A percentile compares a stretch with the other conserved stretches of the same genome.
These are phyloP conservation scores for Aspergillus conjunctus DNA, from an alignment of 495 filamentous ascomycete species.

Conservation along the genomic window DNA sequence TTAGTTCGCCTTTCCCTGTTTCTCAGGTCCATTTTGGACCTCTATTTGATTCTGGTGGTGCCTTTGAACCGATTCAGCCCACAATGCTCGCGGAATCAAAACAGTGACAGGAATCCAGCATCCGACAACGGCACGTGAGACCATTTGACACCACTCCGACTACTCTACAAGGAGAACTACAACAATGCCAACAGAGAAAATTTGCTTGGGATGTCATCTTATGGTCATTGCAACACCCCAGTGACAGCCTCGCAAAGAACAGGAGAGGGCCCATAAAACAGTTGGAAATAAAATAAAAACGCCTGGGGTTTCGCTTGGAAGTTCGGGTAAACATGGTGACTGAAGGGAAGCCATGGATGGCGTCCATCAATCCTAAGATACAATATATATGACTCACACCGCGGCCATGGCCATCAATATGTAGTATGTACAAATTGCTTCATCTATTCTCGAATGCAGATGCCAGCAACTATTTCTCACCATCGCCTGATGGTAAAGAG, in stretches of 20 bases:
- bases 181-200: no score
- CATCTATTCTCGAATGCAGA: not conserved
- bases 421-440: slow-evolving; percentile 6
- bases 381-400: slow-evolving; percentile 1
- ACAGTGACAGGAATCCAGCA: no score
- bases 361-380: not conserved
- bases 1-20: no score
- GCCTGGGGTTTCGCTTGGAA: not conserved
- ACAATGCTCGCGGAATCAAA: no score
- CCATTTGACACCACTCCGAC: no score
- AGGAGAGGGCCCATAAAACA: not conserved
- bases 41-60: no score
- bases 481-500: not conserved
- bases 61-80: no score
- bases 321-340: not conserved
- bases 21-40: no score
- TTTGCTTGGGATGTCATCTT: no score
- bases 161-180: no score
- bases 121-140: no score
- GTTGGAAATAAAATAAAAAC: not conserved
- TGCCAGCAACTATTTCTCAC: not conserved
- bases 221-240: not conserved
- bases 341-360: not conserved
- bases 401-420: slow-evolving; percentile 3
- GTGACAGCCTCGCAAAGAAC: not conserved